phyloP scores from a whole-genome alignment of 257 asterid species.

The Solanum neorickii region DNA sequence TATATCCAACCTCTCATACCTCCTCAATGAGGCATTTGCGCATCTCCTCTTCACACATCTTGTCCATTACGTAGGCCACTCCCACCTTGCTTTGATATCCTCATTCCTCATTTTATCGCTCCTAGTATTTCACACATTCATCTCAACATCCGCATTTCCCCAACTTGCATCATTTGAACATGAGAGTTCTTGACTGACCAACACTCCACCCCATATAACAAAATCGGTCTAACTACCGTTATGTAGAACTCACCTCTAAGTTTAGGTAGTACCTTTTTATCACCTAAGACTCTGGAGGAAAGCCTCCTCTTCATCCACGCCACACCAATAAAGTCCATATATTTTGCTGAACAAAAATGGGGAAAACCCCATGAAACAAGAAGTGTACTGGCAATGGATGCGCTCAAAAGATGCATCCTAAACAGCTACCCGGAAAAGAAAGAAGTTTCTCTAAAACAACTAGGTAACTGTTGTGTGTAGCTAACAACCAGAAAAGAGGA shows the following conservation, averaged over 20 bases:
- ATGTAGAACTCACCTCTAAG: not conserved
- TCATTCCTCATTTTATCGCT: not conserved
- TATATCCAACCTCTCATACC: not conserved
- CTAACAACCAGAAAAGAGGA: slow-evolving; percentile 10
- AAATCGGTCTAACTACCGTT: not conserved
- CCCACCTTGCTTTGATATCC: not conserved
- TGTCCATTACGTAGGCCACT: not conserved
- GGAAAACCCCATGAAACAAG: not conserved
- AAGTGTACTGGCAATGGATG: not conserved
- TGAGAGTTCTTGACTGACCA: not conserved
- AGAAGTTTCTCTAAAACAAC: not conserved
- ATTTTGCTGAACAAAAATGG: not conserved
- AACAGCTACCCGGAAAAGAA: not conserved
- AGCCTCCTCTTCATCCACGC: not conserved
- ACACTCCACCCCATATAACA: not conserved
- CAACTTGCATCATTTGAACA: not conserved
- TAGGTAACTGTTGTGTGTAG: not conserved
- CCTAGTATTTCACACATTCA: not conserved
- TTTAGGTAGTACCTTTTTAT: not conserved
- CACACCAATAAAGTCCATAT: not conserved
- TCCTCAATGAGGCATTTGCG: not conserved
- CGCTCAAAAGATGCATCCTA: not conserved
- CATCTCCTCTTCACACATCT: not conserved
- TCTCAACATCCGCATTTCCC: not conserved
- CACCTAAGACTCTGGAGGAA: not conserved